These are phyloP conservation scores for Hypholoma sublateritium DNA, from an alignment of 768 basidiomycete genomes.

Conservation along the genomic window DNA sequence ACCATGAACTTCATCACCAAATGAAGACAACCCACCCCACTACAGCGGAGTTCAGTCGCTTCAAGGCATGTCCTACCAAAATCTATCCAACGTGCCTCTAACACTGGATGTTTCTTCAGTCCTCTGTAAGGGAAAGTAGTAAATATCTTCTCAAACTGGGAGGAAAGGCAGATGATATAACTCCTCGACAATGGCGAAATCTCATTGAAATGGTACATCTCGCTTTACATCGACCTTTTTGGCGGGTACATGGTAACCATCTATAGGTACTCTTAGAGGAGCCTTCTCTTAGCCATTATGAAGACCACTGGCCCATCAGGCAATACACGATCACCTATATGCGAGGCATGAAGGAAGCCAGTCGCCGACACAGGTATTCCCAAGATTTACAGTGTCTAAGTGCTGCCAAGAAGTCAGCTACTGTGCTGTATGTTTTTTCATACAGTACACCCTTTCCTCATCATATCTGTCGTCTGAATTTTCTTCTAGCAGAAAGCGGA, in stretches of 20 bases:
- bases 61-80: not conserved
- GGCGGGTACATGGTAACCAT: not conserved
- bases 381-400: no score
- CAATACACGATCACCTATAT: not conserved
- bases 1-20: not conserved
- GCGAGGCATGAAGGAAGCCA: not conserved
- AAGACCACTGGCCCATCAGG: constrained; percentile 8
- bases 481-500: no score
- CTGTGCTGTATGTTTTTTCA: no score
- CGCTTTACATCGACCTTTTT: not conserved
- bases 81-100: not conserved
- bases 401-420: no score
- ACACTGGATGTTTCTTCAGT: not conserved
- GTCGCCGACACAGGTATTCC: no score
- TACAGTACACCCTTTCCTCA: no score
- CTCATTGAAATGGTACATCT: not conserved
- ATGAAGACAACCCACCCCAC: not conserved
- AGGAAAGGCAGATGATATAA: not conserved
- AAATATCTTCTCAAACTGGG: not conserved
- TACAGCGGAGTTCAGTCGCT: not conserved
- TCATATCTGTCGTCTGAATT: no score
- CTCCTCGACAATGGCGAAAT: not conserved
- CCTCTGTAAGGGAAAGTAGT: not conserved
- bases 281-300: constrained; percentile 3
- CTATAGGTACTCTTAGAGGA: constrained; percentile 6